phyloP scores from a whole-genome alignment of 306 rosid species.

The Sindora glabra region DNA sequence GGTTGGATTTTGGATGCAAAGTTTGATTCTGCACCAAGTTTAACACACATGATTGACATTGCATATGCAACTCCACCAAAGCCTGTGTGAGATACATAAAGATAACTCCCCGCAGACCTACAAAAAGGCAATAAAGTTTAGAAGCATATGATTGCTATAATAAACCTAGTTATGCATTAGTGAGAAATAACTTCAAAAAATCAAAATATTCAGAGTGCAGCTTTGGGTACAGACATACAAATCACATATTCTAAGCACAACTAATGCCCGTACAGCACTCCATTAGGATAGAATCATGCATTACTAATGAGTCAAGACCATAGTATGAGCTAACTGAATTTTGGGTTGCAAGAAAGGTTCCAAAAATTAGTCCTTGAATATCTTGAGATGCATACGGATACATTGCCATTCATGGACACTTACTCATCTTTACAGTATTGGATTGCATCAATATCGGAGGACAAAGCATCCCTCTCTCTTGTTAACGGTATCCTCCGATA shows the following conservation, averaged over 20 bases:
- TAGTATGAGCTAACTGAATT: too few relatives aligned
- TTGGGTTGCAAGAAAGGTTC: too few relatives aligned
- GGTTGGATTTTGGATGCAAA: constrained; percentile 36
- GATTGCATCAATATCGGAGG: constrained; percentile 77
- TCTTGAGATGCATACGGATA: background rate
- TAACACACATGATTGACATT: constrained; percentile 70
- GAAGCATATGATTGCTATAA: background rate
- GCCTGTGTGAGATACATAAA: constrained; percentile 84
- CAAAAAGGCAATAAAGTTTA: constrained; percentile 21
- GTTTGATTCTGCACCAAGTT: constrained; percentile 45
- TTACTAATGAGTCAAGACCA: too few relatives aligned
- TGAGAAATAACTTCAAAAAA: too few relatives aligned
- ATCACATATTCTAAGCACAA: too few relatives aligned
- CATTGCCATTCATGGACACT: constrained; percentile 20
- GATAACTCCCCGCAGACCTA: constrained; percentile 79
- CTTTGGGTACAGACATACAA: constrained; percentile 4
- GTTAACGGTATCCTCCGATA: constrained; percentile 75
- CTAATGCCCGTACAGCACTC: too few relatives aligned
- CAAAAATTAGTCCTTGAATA: background rate
- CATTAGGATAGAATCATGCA: too few relatives aligned
- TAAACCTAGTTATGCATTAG: too few relatives aligned
- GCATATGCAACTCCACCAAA: constrained; percentile 92
- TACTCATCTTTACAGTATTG: constrained; percentile 69
- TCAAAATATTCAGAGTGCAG: constrained; percentile 27
- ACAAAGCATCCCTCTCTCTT: constrained; percentile 71